phyloP scores from a whole-genome alignment of 768 basidiomycete species.

The Kwoniella sp. region DNA sequence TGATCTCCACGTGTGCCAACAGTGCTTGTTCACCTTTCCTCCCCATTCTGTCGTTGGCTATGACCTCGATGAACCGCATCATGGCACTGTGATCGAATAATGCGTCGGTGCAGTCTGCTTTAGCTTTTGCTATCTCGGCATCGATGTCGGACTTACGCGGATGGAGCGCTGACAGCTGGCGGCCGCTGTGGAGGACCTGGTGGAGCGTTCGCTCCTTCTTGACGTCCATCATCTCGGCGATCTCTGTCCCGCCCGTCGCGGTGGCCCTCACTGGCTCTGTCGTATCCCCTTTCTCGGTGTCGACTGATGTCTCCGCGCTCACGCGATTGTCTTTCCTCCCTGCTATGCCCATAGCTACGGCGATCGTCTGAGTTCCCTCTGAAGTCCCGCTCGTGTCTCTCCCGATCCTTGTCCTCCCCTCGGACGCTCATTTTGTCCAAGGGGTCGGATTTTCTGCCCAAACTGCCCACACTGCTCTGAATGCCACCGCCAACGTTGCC shows the following conservation, averaged over 20 bases:
- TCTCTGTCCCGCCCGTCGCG: not conserved
- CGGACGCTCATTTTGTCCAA: conserved; percentile 32
- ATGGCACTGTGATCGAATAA: conserved; percentile 7
- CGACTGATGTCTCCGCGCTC: conserved; percentile 2
- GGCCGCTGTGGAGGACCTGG: conserved; percentile 18
- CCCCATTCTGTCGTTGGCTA: conserved; percentile 92
- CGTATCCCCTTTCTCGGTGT: conserved; percentile 15
- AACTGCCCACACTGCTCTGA: conserved; percentile 24
- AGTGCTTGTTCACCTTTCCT: conserved; percentile 66
- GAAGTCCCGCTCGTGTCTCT: conserved; percentile 4
- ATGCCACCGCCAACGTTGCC: conserved; percentile 7
- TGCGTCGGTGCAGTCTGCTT: not conserved
- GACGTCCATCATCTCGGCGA: not conserved
- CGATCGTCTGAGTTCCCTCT: no score
- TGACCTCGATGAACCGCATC: conserved; percentile 58
- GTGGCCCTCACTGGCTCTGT: not conserved
- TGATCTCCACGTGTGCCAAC: no score
- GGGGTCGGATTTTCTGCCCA: conserved; percentile 30
- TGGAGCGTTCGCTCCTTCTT: not conserved
- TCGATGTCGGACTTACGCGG: conserved; percentile 8
- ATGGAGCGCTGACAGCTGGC: conserved; percentile 17
- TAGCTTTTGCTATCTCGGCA: no score
- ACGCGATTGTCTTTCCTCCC: not conserved
- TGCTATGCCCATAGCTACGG: conserved; percentile 8
- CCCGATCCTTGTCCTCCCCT: conserved; percentile 13